Evolutionary conservation across 225 moss, liverwort and hornwort species (phyloP).

Genomic region (Pseudoscleropodium purum): DNA sequence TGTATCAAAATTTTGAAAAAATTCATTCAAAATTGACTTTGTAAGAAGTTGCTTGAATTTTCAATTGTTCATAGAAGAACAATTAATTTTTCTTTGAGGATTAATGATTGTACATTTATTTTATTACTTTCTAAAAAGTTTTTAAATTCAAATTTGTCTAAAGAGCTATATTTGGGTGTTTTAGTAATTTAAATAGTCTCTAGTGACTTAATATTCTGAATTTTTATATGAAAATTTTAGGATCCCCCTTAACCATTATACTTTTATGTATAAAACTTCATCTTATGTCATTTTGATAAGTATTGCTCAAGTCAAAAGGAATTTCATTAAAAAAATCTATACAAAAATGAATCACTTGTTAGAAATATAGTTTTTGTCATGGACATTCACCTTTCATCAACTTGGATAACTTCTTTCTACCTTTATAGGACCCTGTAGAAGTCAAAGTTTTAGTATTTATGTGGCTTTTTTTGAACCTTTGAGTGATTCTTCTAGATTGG

Average conservation of each 20-base stretch:
- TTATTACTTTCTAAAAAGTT: not conserved
- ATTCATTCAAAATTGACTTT: not conserved
- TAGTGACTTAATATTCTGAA: not conserved
- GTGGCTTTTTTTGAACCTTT: not conserved
- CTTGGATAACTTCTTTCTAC: not conserved
- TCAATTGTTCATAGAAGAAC: not conserved
- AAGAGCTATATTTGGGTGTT: fast-evolving
- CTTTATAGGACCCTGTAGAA: too few species aligned
- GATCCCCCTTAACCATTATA: too few species aligned
- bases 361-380: too few species aligned
- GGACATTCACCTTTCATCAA: not conserved
- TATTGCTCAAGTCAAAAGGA: not conserved
- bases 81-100: not conserved
- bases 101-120: not conserved
- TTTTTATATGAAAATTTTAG: not conserved
- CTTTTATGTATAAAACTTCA: not conserved
- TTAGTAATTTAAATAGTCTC: not conserved
- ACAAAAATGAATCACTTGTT: too few species aligned
- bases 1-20: not conserved
- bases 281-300: not conserved
- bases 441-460: not conserved
- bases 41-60: not conserved
- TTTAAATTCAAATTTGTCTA: not conserved
- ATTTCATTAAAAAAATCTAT: too few species aligned
- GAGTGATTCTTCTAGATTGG: not conserved